Evolutionary conservation across 2,329 filamentous ascomycete genomes (phyloP), one percentile per base, ranked within the genome.

Genomic region (Aspergillus persii): DNA sequence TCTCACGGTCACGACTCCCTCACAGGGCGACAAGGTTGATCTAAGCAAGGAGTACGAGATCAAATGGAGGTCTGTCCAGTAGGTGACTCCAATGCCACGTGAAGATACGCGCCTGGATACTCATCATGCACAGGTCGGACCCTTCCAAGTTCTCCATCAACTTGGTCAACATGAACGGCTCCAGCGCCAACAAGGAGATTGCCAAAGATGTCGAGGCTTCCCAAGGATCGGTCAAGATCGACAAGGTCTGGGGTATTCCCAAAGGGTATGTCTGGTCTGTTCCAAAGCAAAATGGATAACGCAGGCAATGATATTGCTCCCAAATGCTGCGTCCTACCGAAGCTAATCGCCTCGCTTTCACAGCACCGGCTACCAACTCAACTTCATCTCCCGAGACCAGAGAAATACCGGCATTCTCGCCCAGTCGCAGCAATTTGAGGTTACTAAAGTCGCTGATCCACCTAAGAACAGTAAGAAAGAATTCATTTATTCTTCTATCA

Each of bases 341-440:
- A 41, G 36, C 36, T 53, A 47, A 50, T 36, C 26, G 31, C 18
- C 7, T 4, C 50, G n/a, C 7, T 44, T 29, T 49, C 53, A 27
- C 47, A 74, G 75, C 51, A 50, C 64, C 31, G 74, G 71, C 52
- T 80, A 78, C 66, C 77, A 77, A 59, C 70, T 80, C 71, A 78
- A 80, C 66, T 69, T 78, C 58, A 53, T 76, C 56, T 74, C 75
- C 53, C 70, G 71, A 41, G 60, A 62, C 23, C 61, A 61, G 15
- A 59, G 63, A 30, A 76, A 75, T 64, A 70, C 56, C 39, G 78
- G 77, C 41, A 79, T 80, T 60, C 67, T 80, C 33, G 75, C 76
- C 29, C 77, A 80, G 68, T 77, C 75, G 18, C 63, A 69, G 36
- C 69, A 64, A 64, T 65, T 69, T 63, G 61, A 67, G 48, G 62